These are phyloP conservation scores for Scedosporium dehoogii DNA, from an alignment of 2,329 filamentous ascomycete genomes.

Conservation along the genomic window DNA sequence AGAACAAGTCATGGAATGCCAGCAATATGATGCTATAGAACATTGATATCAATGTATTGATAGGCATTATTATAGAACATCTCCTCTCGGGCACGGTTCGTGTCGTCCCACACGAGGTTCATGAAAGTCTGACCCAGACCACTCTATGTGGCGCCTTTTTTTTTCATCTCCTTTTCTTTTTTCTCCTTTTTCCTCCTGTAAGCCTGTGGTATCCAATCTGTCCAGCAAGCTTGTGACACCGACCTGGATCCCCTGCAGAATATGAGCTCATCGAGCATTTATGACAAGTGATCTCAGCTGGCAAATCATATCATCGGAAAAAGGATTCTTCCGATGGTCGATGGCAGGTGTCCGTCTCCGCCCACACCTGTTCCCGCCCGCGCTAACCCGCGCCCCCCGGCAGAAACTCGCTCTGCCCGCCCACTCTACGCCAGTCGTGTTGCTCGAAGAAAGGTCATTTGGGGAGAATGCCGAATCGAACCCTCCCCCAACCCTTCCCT, in stretches of 20 bases:
- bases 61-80: neutral
- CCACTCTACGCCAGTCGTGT: neutral
- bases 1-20: neutral
- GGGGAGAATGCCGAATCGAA: slow-evolving; percentile 3
- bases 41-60: neutral
- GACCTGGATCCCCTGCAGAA: neutral
- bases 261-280: neutral
- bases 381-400: slow-evolving; percentile 3
- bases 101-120: too few relatives aligned
- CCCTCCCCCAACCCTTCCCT: neutral
- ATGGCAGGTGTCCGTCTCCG: slow-evolving; percentile 2
- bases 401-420: slow-evolving; percentile 6
- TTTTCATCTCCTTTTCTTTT: too few relatives aligned
- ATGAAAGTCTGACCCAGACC: too few relatives aligned
- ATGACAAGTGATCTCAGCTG: neutral
- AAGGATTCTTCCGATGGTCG: neutral
- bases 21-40: neutral
- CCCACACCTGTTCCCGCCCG: neutral
- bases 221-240: too few relatives aligned
- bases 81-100: too few relatives aligned
- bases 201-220: too few relatives aligned
- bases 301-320: neutral
- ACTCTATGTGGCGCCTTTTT: too few relatives aligned
- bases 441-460: slow-evolving; percentile 3
- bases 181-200: too few relatives aligned